phyloP scores from a whole-genome alignment of 2,329 filamentous ascomycete species.

The Neofusicoccum cordaticola region DNA sequence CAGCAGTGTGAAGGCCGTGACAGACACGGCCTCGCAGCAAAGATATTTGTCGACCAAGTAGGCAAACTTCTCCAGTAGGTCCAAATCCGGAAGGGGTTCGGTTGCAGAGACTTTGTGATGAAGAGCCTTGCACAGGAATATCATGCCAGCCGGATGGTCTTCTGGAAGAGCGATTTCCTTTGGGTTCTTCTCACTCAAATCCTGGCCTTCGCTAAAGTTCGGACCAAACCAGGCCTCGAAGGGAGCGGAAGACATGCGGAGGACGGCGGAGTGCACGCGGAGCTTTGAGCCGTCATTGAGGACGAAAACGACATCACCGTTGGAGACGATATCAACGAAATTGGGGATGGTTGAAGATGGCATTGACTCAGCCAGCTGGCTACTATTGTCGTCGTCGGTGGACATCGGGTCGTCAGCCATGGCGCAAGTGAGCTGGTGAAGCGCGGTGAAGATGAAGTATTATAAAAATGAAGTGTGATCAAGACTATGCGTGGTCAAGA shows the following conservation, averaged over 20 bases:
- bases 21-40: neutral
- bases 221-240: conserved; percentile 20
- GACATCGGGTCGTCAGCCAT: neutral
- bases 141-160: neutral
- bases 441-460: no score
- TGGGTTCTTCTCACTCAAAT: neutral
- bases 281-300: conserved; percentile 12
- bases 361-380: no score
- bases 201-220: conserved; percentile 20
- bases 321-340: neutral
- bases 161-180: neutral
- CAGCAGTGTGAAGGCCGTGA: neutral
- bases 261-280: conserved; percentile 14
- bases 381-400: neutral
- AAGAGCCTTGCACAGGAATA: neutral
- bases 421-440: no score
- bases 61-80: neutral
- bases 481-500: no score
- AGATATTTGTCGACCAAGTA: neutral
- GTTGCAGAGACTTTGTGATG: neutral
- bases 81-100: neutral
- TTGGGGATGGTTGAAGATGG: neutral
- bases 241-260: conserved; percentile 17
- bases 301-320: conserved; percentile 19
- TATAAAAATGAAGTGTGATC: no score